Percentiles rank a stretch among this genome's conserved stretches.
Evolutionary conservation across 768 basidiomycete genomes (phyloP).

Genomic region (Hirschioporus abietinus): DNA sequence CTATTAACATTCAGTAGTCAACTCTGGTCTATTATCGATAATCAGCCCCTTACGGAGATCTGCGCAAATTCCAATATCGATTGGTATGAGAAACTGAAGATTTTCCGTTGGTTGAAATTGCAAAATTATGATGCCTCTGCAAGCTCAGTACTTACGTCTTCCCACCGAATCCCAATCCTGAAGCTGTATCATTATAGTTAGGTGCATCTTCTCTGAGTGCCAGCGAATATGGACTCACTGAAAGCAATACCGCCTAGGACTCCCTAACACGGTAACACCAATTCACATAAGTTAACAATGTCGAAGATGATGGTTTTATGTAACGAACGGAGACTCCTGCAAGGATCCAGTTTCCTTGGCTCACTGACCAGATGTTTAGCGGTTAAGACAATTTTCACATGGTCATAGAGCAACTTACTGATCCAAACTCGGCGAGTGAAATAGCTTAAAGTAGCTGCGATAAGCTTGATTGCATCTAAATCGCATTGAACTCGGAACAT

Average conservation of each 20-base stretch:
- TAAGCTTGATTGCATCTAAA: no score
- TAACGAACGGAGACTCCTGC: conserved; percentile 46
- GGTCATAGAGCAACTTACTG: conserved; percentile 33
- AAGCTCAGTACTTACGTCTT: not conserved
- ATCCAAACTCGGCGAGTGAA: conserved; percentile 6
- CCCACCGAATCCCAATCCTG: not conserved
- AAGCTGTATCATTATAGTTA: not conserved
- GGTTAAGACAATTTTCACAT: no score
- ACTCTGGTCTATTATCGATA: not conserved
- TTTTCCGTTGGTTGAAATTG: no score
- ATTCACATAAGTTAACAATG: no score
- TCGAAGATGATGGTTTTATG: no score
- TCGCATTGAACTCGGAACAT: not conserved
- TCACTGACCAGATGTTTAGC: no score
- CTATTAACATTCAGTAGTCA: not conserved
- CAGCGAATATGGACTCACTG: not conserved
- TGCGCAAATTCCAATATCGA: not conserved
- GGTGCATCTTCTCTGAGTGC: no score
- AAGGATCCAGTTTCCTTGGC: conserved; percentile 36
- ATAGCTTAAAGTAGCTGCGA: not conserved
- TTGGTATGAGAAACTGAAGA: no score
- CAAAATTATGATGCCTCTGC: no score
- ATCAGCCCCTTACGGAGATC: not conserved
- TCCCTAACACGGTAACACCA: not conserved
- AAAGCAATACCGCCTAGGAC: not conserved